Conservation (phyloP, 1,284 basidiomycete genomes). For the Wallemia hederae region DNA sequence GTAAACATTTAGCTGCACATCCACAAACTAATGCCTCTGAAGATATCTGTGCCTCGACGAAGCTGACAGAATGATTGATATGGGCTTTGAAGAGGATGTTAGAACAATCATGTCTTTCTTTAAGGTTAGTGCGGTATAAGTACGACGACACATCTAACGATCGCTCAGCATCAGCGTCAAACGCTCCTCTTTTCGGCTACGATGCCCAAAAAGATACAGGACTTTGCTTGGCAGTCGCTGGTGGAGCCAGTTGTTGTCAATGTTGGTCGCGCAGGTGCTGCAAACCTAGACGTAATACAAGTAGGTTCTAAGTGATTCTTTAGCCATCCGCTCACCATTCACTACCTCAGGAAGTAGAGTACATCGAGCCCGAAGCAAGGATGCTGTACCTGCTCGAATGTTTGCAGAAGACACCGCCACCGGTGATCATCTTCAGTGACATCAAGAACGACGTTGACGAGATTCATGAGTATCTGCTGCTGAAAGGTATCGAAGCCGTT, state of each 20-base stretch:
- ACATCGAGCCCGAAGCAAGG: constrained; percentile 96
- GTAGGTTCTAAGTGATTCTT: neutral
- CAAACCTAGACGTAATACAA: constrained; percentile 84
- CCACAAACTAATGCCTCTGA: constrained; percentile 3
- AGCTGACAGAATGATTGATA: constrained; percentile 95
- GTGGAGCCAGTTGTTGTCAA: constrained; percentile 83
- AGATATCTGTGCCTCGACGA: constrained; percentile 89
- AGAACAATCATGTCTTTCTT: constrained; percentile 96
- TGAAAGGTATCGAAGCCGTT: constrained; percentile 94
- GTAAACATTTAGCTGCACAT: constrained; percentile 4
- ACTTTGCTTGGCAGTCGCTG: constrained; percentile 85
- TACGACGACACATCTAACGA: neutral
- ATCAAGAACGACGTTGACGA: constrained; percentile 99
- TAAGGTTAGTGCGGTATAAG: constrained; percentile 26
- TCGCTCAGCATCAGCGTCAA: constrained; percentile 57
- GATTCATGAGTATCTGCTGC: constrained; percentile 83
- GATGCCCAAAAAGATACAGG: constrained; percentile 95
- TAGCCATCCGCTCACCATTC: neutral
- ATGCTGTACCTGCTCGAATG: constrained; percentile 97
- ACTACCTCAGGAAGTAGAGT: constrained; percentile 42
- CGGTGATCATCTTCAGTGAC: constrained; percentile 91
- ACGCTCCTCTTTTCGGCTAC: constrained; percentile 93
- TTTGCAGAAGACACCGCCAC: constrained; percentile 91
- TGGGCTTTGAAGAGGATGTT: constrained; percentile 96
- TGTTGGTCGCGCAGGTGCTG: constrained; percentile 89